Percentiles rank a stretch among this genome's conserved stretches.
These are phyloP conservation scores for Kluyveromyces wickerhamii DNA, from an alignment of 805 yeast genomes.

Conservation along the genomic window DNA sequence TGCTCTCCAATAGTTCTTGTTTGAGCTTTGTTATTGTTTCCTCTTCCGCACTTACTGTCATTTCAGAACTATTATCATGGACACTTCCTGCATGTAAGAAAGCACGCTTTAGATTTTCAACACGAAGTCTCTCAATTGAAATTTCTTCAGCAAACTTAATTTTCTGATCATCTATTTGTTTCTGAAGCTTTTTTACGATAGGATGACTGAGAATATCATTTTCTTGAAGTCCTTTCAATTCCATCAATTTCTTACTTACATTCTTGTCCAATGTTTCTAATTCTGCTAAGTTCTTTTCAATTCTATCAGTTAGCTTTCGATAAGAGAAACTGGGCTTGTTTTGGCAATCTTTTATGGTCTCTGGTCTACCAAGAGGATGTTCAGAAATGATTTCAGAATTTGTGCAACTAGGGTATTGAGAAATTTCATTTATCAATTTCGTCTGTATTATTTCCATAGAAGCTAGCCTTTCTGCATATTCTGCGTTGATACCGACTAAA, in stretches of 20 bases:
- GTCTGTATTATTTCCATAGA: not conserved
- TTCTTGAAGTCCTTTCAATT: conserved; percentile 1
- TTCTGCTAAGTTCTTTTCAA: not conserved
- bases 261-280: conserved; percentile 1
- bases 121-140: not conserved
- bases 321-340: no score
- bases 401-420: no score
- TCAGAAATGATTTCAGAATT: no score
- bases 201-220: not conserved
- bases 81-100: not conserved
- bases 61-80: no score
- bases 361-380: no score
- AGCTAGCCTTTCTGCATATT: conserved; percentile 7
- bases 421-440: not conserved
- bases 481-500: conserved; percentile 11
- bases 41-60: no score
- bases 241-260: not conserved
- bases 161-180: not conserved
- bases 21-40: no score
- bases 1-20: no score
- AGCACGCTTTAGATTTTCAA: conserved; percentile 2
- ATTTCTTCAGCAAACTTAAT: not conserved
- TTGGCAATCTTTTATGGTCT: no score
- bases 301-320: not conserved
- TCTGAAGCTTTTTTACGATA: not conserved